These are phyloP conservation scores for Quercus bicolor DNA, from an alignment of 306 rosid species.

Conservation along the genomic window DNA sequence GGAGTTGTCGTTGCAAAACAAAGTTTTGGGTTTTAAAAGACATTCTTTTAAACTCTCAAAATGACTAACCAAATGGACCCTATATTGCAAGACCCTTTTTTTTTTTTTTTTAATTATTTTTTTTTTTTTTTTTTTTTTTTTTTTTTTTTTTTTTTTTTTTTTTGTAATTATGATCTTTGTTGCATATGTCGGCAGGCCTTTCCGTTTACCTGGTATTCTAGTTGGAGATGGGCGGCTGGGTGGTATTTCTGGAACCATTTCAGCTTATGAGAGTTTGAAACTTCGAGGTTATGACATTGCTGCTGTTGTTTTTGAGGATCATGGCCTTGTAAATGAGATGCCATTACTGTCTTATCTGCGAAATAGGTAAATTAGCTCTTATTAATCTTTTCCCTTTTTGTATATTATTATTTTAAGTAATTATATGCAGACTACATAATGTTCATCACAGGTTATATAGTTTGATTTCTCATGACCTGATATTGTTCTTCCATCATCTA, in stretches of 20 bases:
- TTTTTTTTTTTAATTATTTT: not conserved
- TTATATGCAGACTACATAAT: not conserved
- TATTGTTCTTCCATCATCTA: not conserved
- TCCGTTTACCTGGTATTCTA: conserved; percentile 83
- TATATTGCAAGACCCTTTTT: not conserved
- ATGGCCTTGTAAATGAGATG: conserved; percentile 84
- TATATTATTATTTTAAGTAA: not conserved
- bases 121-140: not conserved
- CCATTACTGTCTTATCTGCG: conserved; percentile 64
- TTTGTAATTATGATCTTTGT: conserved; percentile 11
- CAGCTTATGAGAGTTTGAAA: conserved; percentile 84
- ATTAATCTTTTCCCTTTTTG: conserved; percentile 18
- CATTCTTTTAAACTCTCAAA: too few relatives aligned
- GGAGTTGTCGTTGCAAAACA: too few relatives aligned
- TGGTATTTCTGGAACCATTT: conserved; percentile 90
- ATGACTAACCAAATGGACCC: too few relatives aligned
- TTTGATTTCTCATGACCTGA: not conserved
- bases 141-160: not conserved
- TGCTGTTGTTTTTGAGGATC: conserved; percentile 77
- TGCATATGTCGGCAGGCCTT: conserved; percentile 52
- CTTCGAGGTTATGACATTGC: conserved; percentile 84
- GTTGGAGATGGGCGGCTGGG: conserved; percentile 92
- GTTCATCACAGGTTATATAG: not conserved
- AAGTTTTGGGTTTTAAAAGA: too few relatives aligned
- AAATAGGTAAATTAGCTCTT: conserved; percentile 47